These are phyloP conservation scores for Leavenworthia alabamica DNA, from an alignment of 345 rosid species.

Conservation along the genomic window DNA sequence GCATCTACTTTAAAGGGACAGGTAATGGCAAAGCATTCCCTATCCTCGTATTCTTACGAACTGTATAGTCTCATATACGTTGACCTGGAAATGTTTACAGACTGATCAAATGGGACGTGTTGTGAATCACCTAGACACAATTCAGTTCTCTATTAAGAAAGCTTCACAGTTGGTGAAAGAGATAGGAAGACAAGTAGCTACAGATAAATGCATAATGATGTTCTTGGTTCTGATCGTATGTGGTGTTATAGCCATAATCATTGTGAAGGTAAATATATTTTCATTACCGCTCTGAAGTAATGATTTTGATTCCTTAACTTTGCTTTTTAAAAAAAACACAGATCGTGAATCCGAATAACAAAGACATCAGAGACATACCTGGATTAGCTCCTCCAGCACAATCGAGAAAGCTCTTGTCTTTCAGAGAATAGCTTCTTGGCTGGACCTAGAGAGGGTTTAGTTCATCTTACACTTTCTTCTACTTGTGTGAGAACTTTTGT, in stretches of 20 bases:
- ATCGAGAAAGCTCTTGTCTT: conserved; percentile 64
- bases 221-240: conserved; percentile 85
- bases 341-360: conserved; percentile 87
- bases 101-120: conserved; percentile 98
- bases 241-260: conserved; percentile 78
- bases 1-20: conserved; percentile 85
- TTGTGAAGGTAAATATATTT: conserved; percentile 67
- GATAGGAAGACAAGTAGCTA: conserved; percentile 96
- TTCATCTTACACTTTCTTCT: background rate
- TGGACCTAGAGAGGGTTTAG: background rate
- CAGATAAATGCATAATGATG: conserved; percentile 94
- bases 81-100: conserved; percentile 33
- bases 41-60: background rate
- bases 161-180: conserved; percentile 96
- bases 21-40: conserved; percentile 30
- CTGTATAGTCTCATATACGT: background rate
- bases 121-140: conserved; percentile 83
- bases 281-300: background rate
- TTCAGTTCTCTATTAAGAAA: conserved; percentile 94
- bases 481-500: background rate
- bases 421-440: conserved; percentile 10
- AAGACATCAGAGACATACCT: conserved; percentile 84
- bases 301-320: background rate
- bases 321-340: conserved; percentile 28
- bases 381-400: conserved; percentile 95